Evolutionary conservation across 2,329 filamentous ascomycete genomes (phyloP).

Genomic region (Colletotrichum gigasporum): DNA sequence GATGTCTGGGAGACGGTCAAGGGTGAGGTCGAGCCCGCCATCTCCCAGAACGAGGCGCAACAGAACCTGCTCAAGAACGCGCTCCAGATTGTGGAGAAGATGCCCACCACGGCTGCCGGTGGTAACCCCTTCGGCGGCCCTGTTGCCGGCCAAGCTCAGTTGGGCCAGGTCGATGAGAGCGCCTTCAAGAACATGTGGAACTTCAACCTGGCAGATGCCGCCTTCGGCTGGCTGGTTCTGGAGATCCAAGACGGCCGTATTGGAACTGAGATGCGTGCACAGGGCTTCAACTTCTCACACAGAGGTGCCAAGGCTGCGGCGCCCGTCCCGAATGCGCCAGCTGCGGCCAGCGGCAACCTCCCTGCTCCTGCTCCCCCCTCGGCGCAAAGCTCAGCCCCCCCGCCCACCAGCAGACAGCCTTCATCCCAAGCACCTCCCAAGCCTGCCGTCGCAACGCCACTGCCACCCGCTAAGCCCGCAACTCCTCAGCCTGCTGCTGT

Average conservation of each 20-base stretch:
- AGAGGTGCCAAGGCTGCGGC: slow-evolving; percentile 78
- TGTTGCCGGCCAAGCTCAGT: slow-evolving; percentile 73
- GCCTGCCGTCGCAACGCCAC: slow-evolving; percentile 48
- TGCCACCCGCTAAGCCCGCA: slow-evolving; percentile 48
- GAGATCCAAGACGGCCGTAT: slow-evolving; percentile 96
- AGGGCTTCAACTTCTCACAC: slow-evolving; percentile 99
- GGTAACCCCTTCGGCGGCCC: slow-evolving; percentile 97
- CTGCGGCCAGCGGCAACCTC: slow-evolving; percentile 43
- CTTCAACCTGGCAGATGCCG: slow-evolving; percentile 97
- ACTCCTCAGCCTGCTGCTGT: slow-evolving; percentile 61
- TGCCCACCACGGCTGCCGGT: slow-evolving; percentile 93
- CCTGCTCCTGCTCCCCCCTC: slow-evolving; percentile 48
- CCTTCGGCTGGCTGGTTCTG: slow-evolving; percentile 94
- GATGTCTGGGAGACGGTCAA: slow-evolving; percentile 99
- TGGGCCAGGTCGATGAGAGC: slow-evolving; percentile 95
- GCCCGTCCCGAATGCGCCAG: slow-evolving; percentile 48
- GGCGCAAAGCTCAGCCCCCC: slow-evolving; percentile 45
- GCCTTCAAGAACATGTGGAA: slow-evolving; percentile 99
- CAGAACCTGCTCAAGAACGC: slow-evolving; percentile 92
- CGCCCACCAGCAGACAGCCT: slow-evolving; percentile 46
- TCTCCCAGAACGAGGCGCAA: slow-evolving; percentile 92
- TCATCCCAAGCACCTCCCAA: slow-evolving; percentile 50
- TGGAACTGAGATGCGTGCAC: slow-evolving; percentile 97
- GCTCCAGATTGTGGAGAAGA: slow-evolving; percentile 94
- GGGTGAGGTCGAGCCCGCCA: slow-evolving; percentile 92